Evolutionary conservation across 805 yeast species (phyloP).

Genomic region (Nakazawaea ishiwadae): DNA sequence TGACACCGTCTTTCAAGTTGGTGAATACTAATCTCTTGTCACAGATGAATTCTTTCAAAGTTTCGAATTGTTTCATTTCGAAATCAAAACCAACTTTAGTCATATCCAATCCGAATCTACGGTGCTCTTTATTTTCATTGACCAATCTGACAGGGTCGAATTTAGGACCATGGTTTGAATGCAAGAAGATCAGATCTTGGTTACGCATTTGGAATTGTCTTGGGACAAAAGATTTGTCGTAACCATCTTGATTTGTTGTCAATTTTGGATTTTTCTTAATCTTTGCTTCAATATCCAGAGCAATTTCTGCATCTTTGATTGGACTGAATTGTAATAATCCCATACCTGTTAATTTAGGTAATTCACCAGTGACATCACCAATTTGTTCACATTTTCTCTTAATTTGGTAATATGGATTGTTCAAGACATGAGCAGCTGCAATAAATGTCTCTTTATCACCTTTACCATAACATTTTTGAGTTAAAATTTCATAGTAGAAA

Average conservation of each 20-base stretch:
- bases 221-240: conserved; percentile 10
- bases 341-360: conserved; percentile 20
- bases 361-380: conserved; percentile 27
- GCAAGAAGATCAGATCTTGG: conserved; percentile 12
- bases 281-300: conserved; percentile 5
- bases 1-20: conserved; percentile 19
- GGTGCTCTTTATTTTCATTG: conserved; percentile 9
- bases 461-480: conserved; percentile 74
- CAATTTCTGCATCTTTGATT: conserved; percentile 6
- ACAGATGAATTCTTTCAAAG: conserved; percentile 24
- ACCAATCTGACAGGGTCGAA: conserved; percentile 10
- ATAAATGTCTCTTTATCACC: conserved; percentile 79
- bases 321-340: conserved; percentile 12
- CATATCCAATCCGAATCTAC: conserved; percentile 12
- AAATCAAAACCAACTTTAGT: conserved; percentile 19
- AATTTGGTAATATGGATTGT: conserved; percentile 53
- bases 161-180: conserved; percentile 13
- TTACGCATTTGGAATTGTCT: conserved; percentile 9
- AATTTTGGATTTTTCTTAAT: conserved; percentile 8
- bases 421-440: conserved; percentile 56
- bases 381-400: conserved; percentile 47
- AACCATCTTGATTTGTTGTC: conserved; percentile 11
- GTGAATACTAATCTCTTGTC: conserved; percentile 12
- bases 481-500: conserved; percentile 60
- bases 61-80: conserved; percentile 23